These are phyloP conservation scores for Cucumis sativus DNA, from an alignment of 306 rosid species.

Conservation along the genomic window DNA sequence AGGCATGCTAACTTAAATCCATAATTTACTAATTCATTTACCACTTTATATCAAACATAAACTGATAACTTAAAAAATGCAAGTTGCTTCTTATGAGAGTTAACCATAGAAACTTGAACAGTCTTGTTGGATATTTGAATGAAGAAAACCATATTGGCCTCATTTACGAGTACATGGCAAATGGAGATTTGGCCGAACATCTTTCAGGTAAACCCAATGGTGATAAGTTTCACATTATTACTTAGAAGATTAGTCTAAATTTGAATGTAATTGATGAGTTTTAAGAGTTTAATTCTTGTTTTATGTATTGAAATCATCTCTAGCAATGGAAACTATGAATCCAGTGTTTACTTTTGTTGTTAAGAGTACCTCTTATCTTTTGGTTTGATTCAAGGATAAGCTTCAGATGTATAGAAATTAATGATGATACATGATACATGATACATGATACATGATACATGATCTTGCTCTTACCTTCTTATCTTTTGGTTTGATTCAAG, in stretches of 20 bases:
- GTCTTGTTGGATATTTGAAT: too few relatives aligned
- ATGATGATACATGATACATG: not conserved
- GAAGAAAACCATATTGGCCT: conserved; percentile 13
- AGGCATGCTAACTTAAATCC: too few relatives aligned
- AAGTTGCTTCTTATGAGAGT: too few relatives aligned
- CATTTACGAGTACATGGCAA: conserved; percentile 22
- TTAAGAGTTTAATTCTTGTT: too few relatives aligned
- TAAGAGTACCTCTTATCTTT: not conserved
- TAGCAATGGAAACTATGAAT: conserved; percentile 41
- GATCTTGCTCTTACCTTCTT: not conserved
- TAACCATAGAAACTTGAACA: too few relatives aligned
- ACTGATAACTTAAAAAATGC: too few relatives aligned
- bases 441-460: not conserved
- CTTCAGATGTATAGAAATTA: not conserved
- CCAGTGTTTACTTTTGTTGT: conserved; percentile 27
- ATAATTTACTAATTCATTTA: too few relatives aligned
- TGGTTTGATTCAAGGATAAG: not conserved
- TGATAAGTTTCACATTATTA: not conserved
- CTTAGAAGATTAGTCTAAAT: not conserved
- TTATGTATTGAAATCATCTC: too few relatives aligned
- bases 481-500: not conserved
- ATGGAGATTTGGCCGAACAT: conserved; percentile 15
- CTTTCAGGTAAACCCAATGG: conserved; percentile 4
- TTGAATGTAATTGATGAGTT: too few relatives aligned
- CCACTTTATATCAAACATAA: too few relatives aligned